Percentiles rank a stretch among this genome's conserved stretches.
Evolutionary conservation across 495 filamentous ascomycete genomes (phyloP).

Genomic region (Amniculicola lignicola): DNA sequence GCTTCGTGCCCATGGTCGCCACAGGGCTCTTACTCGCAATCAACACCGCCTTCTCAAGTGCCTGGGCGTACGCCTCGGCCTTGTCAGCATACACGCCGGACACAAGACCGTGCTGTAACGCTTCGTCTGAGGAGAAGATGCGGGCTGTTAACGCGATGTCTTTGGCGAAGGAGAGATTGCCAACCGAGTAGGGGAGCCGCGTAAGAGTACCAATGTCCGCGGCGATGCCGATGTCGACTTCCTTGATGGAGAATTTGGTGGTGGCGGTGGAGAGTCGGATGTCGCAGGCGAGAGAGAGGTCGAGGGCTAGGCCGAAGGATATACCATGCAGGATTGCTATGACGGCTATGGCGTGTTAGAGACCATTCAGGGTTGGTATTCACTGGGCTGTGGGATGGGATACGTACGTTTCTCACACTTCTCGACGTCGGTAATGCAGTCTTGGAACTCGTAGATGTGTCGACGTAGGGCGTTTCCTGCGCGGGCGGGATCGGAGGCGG

Average conservation of each 20-base stretch:
- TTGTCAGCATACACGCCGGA: conserved; percentile 61
- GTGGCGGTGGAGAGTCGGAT: conserved; percentile 68
- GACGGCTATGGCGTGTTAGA: conserved; percentile 52
- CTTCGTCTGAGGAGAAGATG: conserved; percentile 75
- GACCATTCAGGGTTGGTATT: neutral
- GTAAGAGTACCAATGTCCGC: conserved; percentile 89
- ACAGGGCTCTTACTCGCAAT: conserved; percentile 85
- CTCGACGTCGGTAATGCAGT: conserved; percentile 71
- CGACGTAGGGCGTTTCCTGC: conserved; percentile 62
- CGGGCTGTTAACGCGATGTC: conserved; percentile 80
- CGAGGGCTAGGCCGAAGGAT: conserved; percentile 77
- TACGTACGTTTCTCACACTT: conserved; percentile 72
- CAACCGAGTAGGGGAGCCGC: conserved; percentile 81
- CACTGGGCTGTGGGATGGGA: conserved; percentile 41
- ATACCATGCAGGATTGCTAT: conserved; percentile 81
- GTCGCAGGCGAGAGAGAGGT: conserved; percentile 74
- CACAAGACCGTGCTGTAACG: conserved; percentile 77
- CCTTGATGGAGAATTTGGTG: conserved; percentile 75
- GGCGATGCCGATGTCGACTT: conserved; percentile 92
- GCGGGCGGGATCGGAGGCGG: conserved; percentile 15
- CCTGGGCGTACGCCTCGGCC: conserved; percentile 38
- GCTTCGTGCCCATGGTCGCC: conserved; percentile 90
- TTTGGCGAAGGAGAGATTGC: conserved; percentile 79
- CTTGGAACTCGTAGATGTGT: conserved; percentile 73
- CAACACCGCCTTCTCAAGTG: conserved; percentile 60